Evolutionary conservation across 768 basidiomycete genomes (phyloP), one percentile per base, ranked within the genome.

Genomic region (Collybia sp.): DNA sequence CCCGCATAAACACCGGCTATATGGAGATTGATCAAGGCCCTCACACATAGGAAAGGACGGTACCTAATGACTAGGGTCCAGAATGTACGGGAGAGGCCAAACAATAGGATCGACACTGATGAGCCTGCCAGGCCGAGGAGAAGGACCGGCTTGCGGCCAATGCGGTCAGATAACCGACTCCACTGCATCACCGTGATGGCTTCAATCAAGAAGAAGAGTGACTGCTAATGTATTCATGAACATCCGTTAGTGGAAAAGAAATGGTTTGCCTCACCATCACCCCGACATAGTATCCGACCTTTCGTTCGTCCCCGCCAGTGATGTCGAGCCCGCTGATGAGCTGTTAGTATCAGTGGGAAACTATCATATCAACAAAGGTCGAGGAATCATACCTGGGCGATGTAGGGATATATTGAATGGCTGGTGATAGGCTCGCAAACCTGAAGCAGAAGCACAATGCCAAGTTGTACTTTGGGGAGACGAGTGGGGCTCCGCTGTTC

Each of bases 261-360:
- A 10, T 10, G 10, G 35, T 10, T 4, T 45, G n/a, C 32, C 48
- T 49, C 25, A 76, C 53, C 48, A 80, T 72, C 18, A 80, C 53
- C 19, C 76, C 78, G 12, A 71, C 77, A 56, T 80, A 80, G 49
- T 79, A 80, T 20, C 79, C 79, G 2, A 77, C 71, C 55, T 73
- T 72, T 47, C 61, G 63, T 18, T 72, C 67, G 47, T 80, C 73
- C 17, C 77, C 77, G 5, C 66, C 67, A 1, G 72, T 73, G 34
- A 80, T 59, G 25, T 66, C 75, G 13, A 77, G 65, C 30, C 73
- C 72, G 13, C 68, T 58, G 13, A 79, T 65, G 12, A 78, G 66
- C 76, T 79, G 38, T 30, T n/a, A n/a, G 9, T 16, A 6, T 41
- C 10, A 32, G 12, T 16, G 18, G 4, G n/a, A 11, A 16, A 30